These are phyloP conservation scores for Calycina herbarum DNA, from an alignment of 2,329 filamentous ascomycete species.

Conservation along the genomic window DNA sequence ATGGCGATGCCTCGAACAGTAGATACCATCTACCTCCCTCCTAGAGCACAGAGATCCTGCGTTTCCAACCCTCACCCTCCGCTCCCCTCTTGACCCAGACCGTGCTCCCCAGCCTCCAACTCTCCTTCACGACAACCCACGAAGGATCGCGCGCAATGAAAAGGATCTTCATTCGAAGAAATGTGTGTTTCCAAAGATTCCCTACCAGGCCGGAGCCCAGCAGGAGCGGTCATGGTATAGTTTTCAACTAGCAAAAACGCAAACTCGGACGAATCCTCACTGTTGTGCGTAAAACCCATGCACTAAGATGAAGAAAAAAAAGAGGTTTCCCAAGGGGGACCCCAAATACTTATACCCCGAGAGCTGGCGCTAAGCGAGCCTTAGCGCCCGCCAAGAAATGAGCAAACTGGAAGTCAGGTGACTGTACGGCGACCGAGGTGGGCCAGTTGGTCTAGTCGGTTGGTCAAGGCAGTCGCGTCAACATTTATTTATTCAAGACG, in stretches of 20 bases:
- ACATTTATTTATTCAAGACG: conserved; percentile 3
- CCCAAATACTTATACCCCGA: neutral
- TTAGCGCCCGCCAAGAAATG: neutral
- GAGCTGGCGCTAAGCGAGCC: neutral
- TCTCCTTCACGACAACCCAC: conserved; percentile 53
- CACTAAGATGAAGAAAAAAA: conserved; percentile 59
- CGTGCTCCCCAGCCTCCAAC: conserved; percentile 7
- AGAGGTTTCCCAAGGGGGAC: conserved; percentile 9
- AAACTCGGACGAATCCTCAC: conserved; percentile 80
- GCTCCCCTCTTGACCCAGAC: neutral
- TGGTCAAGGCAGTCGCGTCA: neutral
- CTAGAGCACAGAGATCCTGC: neutral
- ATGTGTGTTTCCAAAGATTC: conserved; percentile 71
- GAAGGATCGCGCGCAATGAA: conserved; percentile 52
- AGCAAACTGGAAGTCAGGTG: neutral
- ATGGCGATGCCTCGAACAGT: neutral
- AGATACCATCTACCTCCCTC: neutral
- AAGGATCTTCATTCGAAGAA: conserved; percentile 44
- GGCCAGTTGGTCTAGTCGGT: neutral
- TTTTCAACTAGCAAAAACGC: conserved; percentile 74
- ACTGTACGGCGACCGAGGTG: neutral
- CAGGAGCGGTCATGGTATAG: conserved; percentile 68
- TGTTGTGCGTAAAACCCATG: conserved; percentile 76
- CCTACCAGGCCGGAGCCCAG: conserved; percentile 66
- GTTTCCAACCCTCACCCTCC: too few relatives aligned